Percentiles rank a stretch among this genome's conserved stretches.
These are phyloP conservation scores for Dispira simplex DNA, from an alignment of 192 early-diverging fungal species.

Conservation along the genomic window DNA sequence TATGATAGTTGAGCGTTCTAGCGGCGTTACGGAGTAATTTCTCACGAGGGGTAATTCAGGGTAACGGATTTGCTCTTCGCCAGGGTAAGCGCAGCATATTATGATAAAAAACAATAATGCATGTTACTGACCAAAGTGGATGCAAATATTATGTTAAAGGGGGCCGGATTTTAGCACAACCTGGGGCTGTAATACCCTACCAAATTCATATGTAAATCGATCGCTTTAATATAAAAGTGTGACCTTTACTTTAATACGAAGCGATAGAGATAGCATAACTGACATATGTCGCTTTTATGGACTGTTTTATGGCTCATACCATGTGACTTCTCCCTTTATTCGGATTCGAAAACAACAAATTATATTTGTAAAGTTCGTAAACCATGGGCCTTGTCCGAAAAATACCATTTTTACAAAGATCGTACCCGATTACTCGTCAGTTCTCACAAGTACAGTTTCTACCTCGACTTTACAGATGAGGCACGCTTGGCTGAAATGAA, in stretches of 20 bases:
- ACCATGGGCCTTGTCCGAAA: slow-evolving; percentile 6
- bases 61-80: background rate
- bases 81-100: background rate
- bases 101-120: background rate
- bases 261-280: background rate
- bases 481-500: background rate
- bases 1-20: background rate
- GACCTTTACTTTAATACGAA: background rate
- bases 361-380: background rate
- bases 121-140: no score
- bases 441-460: slow-evolving; percentile 9
- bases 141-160: no score
- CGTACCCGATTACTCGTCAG: background rate
- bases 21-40: background rate
- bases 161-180: no score
- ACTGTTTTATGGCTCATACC: background rate
- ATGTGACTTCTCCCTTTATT: background rate
- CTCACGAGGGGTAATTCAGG: background rate
- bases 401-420: slow-evolving; percentile 11
- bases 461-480: slow-evolving; percentile 6
- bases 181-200: no score
- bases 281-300: background rate
- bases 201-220: no score
- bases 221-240: background rate
- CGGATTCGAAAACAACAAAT: background rate